Evolutionary conservation across 1,139 yeast genomes (phyloP).

Genomic region (Debaryomyces singareniensis): DNA sequence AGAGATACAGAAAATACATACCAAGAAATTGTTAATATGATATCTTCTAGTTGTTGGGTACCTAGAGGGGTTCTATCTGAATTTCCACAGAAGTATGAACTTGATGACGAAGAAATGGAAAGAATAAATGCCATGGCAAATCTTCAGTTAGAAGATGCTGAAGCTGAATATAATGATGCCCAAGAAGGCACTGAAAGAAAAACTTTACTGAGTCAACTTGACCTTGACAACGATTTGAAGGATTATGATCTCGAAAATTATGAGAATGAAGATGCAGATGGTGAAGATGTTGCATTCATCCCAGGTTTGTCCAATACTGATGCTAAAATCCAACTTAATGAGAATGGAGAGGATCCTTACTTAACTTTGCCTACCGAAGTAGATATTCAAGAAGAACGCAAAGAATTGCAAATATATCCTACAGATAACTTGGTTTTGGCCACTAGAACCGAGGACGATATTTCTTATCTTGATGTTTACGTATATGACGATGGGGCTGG

Average conservation of each 20-base stretch:
- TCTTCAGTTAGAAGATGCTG: constrained; percentile 71
- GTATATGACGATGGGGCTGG: constrained; percentile 94
- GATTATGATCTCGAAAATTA: constrained; percentile 84
- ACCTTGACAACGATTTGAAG: constrained; percentile 75
- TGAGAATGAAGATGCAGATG: constrained; percentile 64
- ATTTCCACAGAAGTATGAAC: constrained; percentile 81
- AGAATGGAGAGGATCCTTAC: constrained; percentile 66
- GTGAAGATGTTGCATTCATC: constrained; percentile 53
- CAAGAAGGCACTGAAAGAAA: constrained; percentile 15
- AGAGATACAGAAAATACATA: too few species aligned
- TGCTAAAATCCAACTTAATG: constrained; percentile 45
- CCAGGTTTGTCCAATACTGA: constrained; percentile 60
- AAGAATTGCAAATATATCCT: constrained; percentile 81
- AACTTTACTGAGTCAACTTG: constrained; percentile 45
- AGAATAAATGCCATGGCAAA: constrained; percentile 83
- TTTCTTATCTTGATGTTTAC: constrained; percentile 86
- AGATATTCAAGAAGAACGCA: constrained; percentile 64
- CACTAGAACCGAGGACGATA: constrained; percentile 93
- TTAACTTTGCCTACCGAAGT: constrained; percentile 65
- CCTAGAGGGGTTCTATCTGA: constrained; percentile 95
- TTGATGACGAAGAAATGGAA: constrained; percentile 89
- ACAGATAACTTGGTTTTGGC: constrained; percentile 87
- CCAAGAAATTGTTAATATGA: constrained; percentile 43
- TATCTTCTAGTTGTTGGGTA: constrained; percentile 92
- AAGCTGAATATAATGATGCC: constrained; percentile 15